Base-by-base conservation (phyloP, 2,329 filamentous ascomycete genomes). In the Fusarium sp. region DNA sequence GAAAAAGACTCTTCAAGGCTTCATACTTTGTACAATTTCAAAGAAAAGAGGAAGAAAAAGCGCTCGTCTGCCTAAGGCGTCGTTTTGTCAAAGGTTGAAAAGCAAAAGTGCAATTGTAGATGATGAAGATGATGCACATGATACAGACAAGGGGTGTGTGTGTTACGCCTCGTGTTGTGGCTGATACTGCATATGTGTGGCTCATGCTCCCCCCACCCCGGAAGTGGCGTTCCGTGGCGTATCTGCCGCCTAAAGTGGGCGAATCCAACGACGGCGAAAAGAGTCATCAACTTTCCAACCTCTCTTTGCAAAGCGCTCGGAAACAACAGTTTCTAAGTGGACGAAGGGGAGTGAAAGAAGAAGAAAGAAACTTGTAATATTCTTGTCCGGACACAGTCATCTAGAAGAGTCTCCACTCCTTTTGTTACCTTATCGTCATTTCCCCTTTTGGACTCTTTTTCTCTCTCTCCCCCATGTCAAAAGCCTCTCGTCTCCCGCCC, bases 241-340 rank as follows among this genome's bases (percentile, higher is more conserved):
- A 69, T 70, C 67, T 67, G 67, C 55, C 58, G 44, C 57, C 54
- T 44, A 61, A 34, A 55, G 58, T 54, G 61, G 51, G 62, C 62
- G 18, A 62, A 62, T 51, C 67, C 62, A 59, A 69, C 58, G 44
- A 58, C 67, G 67, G 63, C 67, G 64, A 60, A 67, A 69, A 58
- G 67, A 70, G 67, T 69, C 67, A 69, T 69, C 67, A 31, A 42
- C n/a, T 40, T 40, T 25, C 36, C 20, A 27, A 34, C 16, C 50
- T 34, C 40, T 23, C 27, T 53, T 16, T 33, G 1, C 11, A 14
- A 20, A 11, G 13, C 5, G 16, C 18, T 57, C 60, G 58, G 67
- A 20, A 57, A 58, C 38, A 61, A 29, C 13, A 4, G 18, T 14
- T 20, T 3, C 10, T 40, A 4, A 40, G 16, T 40, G 36, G 36